Conservation (phyloP, 2,329 filamentous ascomycete species). For the Aspergillus sp. region DNA sequence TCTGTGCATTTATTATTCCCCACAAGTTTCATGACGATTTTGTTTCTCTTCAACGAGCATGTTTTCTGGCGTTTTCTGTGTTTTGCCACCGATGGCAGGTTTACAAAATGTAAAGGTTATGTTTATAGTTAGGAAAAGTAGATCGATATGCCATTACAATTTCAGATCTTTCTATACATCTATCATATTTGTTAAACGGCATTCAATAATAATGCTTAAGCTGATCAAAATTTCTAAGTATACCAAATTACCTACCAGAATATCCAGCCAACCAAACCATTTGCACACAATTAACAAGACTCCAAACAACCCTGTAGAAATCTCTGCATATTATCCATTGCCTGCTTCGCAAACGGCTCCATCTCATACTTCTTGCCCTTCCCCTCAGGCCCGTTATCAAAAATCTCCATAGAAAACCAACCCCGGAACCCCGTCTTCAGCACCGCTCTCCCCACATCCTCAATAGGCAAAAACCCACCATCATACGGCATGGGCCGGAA, state of each 20-base stretch:
- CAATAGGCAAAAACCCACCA: slow-evolving; percentile 66
- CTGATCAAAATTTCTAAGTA: no score
- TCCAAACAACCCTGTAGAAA: slow-evolving; percentile 37
- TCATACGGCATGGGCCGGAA: slow-evolving; percentile 65
- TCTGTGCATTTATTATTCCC: no score
- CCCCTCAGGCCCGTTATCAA: slow-evolving; percentile 56
- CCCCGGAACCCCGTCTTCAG: slow-evolving; percentile 62
- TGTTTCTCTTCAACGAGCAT: neutral
- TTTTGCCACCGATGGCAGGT: no score
- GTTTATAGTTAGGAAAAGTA: no score
- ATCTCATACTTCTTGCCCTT: slow-evolving; percentile 49
- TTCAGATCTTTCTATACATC: no score
- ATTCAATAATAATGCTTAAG: no score
- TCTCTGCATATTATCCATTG: slow-evolving; percentile 45
- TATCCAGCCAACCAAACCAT: neutral
- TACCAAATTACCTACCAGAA: no score
- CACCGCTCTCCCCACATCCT: slow-evolving; percentile 61
- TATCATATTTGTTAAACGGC: no score
- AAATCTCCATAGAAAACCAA: slow-evolving; percentile 67
- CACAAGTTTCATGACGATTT: no score
- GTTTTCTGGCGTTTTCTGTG: neutral
- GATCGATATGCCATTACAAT: no score
- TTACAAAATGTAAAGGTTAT: no score
- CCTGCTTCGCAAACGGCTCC: slow-evolving; percentile 46
- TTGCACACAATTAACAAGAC: neutral